These are phyloP conservation scores for Sonneratia caseolaris DNA, from an alignment of 345 rosid species.

Conservation along the genomic window DNA sequence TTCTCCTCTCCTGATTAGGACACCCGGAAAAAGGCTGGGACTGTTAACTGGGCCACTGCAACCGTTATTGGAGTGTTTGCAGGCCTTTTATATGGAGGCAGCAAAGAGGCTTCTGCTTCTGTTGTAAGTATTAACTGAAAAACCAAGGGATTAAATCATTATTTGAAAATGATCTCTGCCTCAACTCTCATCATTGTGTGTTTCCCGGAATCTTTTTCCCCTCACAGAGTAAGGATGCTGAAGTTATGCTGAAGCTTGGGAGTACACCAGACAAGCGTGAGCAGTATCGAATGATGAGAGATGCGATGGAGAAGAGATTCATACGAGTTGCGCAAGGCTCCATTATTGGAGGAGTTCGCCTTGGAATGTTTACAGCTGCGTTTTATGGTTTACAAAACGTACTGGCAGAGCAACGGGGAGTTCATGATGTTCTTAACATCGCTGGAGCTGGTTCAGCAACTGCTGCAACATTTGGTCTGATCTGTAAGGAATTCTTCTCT, in stretches of 20 bases:
- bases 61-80: constrained; percentile 79
- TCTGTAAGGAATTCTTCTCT: constrained; percentile 34
- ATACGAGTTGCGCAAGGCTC: constrained; percentile 81
- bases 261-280: constrained; percentile 87
- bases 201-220: not conserved
- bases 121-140: constrained; percentile 38
- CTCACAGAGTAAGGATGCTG: constrained; percentile 88
- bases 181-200: not conserved
- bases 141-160: not conserved
- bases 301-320: constrained; percentile 95
- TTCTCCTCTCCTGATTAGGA: constrained; percentile 22
- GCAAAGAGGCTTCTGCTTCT: constrained; percentile 93
- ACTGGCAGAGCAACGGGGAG: constrained; percentile 69
- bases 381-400: constrained; percentile 68
- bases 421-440: constrained; percentile 69
- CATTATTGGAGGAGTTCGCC: constrained; percentile 79
- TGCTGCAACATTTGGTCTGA: constrained; percentile 77
- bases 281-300: constrained; percentile 77
- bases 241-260: constrained; percentile 91
- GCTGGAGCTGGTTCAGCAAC: constrained; percentile 95
- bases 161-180: not conserved
- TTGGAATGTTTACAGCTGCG: constrained; percentile 85
- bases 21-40: constrained; percentile 50
- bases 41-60: constrained; percentile 80
- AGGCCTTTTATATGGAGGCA: constrained; percentile 86